Evolutionary conservation across 192 early-diverging fungal genomes (phyloP).

Genomic region (Lunasporangiospora selenospora): DNA sequence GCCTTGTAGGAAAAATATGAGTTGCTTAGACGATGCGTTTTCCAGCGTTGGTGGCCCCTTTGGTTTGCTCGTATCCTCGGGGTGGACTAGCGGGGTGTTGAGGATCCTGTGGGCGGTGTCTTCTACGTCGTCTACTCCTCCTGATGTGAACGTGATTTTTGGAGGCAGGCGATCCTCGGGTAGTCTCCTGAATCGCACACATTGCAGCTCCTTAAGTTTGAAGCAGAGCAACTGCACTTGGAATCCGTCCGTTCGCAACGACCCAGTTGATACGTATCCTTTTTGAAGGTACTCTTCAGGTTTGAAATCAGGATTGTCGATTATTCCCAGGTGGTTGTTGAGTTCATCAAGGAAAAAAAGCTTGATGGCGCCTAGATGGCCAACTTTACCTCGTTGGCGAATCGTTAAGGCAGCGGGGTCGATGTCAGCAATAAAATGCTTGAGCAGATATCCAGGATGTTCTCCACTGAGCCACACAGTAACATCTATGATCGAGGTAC

Average conservation of each 20-base stretch:
- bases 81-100: no score
- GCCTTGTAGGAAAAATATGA: no score
- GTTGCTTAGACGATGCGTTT: no score
- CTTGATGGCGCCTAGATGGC: neutral
- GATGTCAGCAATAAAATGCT: neutral
- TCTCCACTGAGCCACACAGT: neutral
- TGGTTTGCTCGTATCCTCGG: no score
- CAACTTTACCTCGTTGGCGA: constrained; percentile 10
- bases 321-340: neutral
- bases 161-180: neutral
- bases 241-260: neutral
- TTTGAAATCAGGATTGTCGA: neutral
- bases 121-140: constrained; percentile 6
- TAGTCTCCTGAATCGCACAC: neutral
- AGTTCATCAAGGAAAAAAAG: neutral
- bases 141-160: neutral
- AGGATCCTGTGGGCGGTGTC: no score
- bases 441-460: constrained; percentile 7
- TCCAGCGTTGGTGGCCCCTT: no score
- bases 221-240: neutral
- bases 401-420: neutral
- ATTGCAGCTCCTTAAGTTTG: constrained; percentile 9
- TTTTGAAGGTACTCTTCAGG: neutral
- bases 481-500: neutral
- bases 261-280: neutral